Evolutionary conservation across 129 eudicot species (phyloP), one percentile per base, ranked within the genome.

Genomic region (Rutidosis leptorrhynchoides): DNA sequence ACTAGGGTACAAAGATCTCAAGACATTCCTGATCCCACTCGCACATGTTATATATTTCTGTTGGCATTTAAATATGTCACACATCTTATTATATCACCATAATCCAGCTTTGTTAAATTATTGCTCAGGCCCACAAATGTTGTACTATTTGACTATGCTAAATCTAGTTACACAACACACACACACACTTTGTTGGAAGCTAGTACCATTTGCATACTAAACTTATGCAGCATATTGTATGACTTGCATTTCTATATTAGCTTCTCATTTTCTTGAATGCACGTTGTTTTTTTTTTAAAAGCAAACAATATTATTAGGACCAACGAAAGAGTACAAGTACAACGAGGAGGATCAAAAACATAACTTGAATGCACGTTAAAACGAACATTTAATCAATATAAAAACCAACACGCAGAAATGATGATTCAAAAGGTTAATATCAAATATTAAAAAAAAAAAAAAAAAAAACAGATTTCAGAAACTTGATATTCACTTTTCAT

Each of bases 11-110:
- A 68, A 57, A 71, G 58, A 71, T 70, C 12, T 6, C 72, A 59
- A 65, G 77, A 77, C 81, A 71, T 71, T 77, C 77, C 65, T 77
- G 81, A 75, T 60, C 70, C 74, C 64, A 68, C 79, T 35, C 27
- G 64, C 79, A 75, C 79, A 59, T 67, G 79, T 12, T 20, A 14
- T 20, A 14, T 14, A 29, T 23, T 17, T 58, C 43, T 51, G 61
- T 33, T 16, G 25, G 63, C 69, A 35, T 75, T 67, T 40, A 32
- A 37, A 52, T 8, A 35, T 22, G 28, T 35, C 68, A 32, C 68
- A 67, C 42, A 66, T 58, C 42, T 28, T 12, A 6, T 14, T 2
- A 23, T 24, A 60, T 20, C 62, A 72, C 27, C 45, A 2, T 51
- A 67, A 52, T 40, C 42, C n/a, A 58, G 26, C 14, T 45, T 43